Base-by-base conservation (phyloP, 139 green algal genomes). In the Auxenochlorella pyrenoidosa region DNA sequence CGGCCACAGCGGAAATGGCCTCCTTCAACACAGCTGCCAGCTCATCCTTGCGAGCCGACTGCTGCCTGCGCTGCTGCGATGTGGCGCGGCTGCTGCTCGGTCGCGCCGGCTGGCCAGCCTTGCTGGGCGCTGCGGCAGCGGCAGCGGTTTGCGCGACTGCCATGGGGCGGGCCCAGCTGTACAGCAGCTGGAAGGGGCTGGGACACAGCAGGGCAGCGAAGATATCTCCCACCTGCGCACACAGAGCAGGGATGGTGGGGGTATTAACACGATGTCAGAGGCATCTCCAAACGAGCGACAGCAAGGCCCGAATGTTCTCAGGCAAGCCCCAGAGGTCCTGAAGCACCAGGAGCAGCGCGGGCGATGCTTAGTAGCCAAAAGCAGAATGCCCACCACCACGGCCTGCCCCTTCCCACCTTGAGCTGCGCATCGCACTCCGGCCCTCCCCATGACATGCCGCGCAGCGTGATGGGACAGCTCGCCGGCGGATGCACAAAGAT, bases 121-220 rank as follows among this genome's bases (percentile, higher is more conserved):
- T 73, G 81, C 63, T 36, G n/a, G 38, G 21, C 73, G 40, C 73
- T 5, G 36, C 65, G 16, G 38, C 60, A 2, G 78, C 10, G 0
- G 51, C 19, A 19, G 51, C 51, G 0, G 78, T 26, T 5, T n/a
- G n/a, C 1, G 36, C 54, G 0, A 54, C 54, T 38, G 78, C 51
- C 5, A 21, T 34, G 0, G 76, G 47, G 32, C 47, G 36, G 75
- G 30, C 28, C 81, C 81, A 86, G 65, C 59, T 78, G 66, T 86
- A 86, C 26, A 78, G 82, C 66, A 86, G 82, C 82, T 86, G 82
- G 82, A 86, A 86, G 66, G 82, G 82, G 43, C 19, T 79, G 65
- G 82, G 82, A 66, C 65, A 78, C 21, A 70, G 65, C 44, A 86
- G 82, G 5, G 66, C 68, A 66, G 43, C 16, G 22, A 70, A 79